Evolutionary conservation across 305 asterid genomes (phyloP).

Genomic region (Withania somnifera): DNA sequence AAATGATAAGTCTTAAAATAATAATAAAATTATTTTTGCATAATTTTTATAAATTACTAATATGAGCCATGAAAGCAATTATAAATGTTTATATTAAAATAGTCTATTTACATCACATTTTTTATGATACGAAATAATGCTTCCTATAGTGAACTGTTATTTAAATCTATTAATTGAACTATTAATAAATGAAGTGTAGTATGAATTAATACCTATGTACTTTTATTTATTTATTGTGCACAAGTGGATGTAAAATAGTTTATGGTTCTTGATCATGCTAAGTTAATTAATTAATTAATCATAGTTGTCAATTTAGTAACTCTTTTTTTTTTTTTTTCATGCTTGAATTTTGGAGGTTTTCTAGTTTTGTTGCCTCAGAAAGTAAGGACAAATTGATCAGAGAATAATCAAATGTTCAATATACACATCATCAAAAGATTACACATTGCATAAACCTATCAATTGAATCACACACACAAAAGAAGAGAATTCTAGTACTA

Average conservation of each 20-base stretch:
- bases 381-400: neutral
- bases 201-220: neutral
- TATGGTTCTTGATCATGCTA: neutral
- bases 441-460: neutral
- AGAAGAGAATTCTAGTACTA: neutral
- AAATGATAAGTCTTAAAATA: no score
- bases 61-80: neutral
- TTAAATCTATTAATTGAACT: neutral
- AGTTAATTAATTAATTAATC: neutral
- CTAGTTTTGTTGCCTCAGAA: neutral
- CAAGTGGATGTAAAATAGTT: neutral
- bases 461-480: neutral
- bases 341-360: neutral
- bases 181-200: neutral
- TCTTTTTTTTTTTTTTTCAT: neutral
- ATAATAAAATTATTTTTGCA: no score
- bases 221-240: neutral
- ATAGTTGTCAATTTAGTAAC: neutral
- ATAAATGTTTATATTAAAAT: neutral
- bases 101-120: neutral
- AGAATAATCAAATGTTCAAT: neutral
- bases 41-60: no score
- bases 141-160: no score
- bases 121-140: neutral
- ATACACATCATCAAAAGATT: neutral